Base-by-base conservation (phyloP, 306 rosid genomes). In the Quercus cerris region DNA sequence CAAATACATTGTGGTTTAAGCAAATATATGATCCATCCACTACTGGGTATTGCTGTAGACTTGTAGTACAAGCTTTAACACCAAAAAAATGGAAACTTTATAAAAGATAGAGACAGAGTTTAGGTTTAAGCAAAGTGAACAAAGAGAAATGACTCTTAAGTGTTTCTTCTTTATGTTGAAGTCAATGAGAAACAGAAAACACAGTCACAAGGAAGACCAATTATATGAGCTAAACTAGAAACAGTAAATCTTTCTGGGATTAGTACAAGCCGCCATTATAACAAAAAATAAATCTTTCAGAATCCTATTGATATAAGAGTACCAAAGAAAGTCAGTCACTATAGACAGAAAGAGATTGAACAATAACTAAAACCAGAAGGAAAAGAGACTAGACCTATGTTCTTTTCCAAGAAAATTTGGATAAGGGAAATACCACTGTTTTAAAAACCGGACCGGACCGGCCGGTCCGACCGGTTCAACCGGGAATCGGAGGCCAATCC, bases 341-440 rank as follows among this genome's bases (percentile, higher is more conserved):
- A 6, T 35, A 20, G 63, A 15, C 69, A 38, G 33, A 25, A 11
- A n/a, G 51, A 18, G 30, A 19, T 6, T 7, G 55, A 58, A 0
- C 23, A 7, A 44, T 1, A 75, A 80, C 70, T 46, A 7, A 23
- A 44, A 62, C 22, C 44, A 3, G 15, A 49, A 13, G 54, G 54
- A 49, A 10, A 49, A 12, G 17, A 13, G 54, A 41, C 46, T 41
- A 41, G 46, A 41, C 46, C 46, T 55, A 38, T 62, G 69, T 81
- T 57, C 84, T 81, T 69, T 81, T 69, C 80, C 75, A 18, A 80
- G 75, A 76, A 75, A 56, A 75, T 69, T 51, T 69, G 4, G 49
- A 31, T 13, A 64, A 12, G 3, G 23, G 7, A 27, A 23, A 23
- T 23, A 23, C 23, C n/a, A n/a, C n/a, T n/a, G n/a, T n/a, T n/a